Base-by-base conservation (phyloP, 306 rosid genomes). In the Heteromeles arbutifolia region DNA sequence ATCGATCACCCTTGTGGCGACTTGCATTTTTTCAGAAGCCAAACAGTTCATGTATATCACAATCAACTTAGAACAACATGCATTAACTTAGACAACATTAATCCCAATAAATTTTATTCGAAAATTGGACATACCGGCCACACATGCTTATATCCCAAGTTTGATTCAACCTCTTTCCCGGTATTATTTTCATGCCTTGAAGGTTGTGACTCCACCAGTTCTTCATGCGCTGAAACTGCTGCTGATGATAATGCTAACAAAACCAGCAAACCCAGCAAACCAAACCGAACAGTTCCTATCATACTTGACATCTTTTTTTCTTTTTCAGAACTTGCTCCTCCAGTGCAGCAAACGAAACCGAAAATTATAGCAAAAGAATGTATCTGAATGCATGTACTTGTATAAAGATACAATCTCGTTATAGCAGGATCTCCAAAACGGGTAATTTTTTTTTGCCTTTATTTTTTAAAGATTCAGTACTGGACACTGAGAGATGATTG, bases 111-210 rank as follows among this genome's bases (percentile, higher is more conserved):
- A 39, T 39, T 39, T 39, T 9, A 39, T 39, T 39, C 43, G 43
- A 39, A 39, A 39, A 9, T 6, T 6, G 24, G 68, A 78, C 81
- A 81, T 79, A 89, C 97, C 70, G 93, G 97, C 97, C 97, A 91
- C 64, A 87, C 87, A 68, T 87, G 91, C 7, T 74, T 83, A 63
- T 91, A 91, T 65, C 87, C 82, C 7, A 63, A 14, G 41, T 29
- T 14, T 12, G 67, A 6, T 28, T 14, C n/a, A 63, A 17, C 67
- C 41, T 28, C 67, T 22, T 29, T 63, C 39, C 12, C 41, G 12
- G 65, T 24, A 59, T 11, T 26, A 28, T 29, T 63, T 9, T 39
- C 43, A 21, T 29, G 39, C 41, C 41, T 28, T 72, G 67, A 57
- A n/a, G 14, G 29, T 53, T 34, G 65, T n/a, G 50, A 26, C 19